Conservation (phyloP, 306 rosid species). For the Cucumis melo region DNA sequence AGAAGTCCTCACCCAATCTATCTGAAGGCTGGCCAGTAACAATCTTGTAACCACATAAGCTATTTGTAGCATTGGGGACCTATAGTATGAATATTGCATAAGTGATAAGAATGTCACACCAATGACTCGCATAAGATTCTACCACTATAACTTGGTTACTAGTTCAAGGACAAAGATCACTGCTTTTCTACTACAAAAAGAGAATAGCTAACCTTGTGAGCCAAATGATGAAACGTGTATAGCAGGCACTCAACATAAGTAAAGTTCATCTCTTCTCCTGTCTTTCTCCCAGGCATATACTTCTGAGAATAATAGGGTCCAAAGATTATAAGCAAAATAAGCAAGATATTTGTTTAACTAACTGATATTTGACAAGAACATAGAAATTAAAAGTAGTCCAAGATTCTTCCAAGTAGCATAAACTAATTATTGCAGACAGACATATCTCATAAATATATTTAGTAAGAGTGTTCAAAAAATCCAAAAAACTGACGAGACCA, state of each 20-base stretch:
- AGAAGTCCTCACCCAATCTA: constrained; percentile 96
- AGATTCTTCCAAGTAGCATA: not conserved
- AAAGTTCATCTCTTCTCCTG: constrained; percentile 88
- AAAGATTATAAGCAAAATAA: not conserved
- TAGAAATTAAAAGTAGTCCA: not conserved
- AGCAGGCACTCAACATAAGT: constrained; percentile 90
- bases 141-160: not conserved
- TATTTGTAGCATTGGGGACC: constrained; percentile 99
- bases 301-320: constrained; percentile 36
- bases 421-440: not conserved
- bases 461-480: no score
- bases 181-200: not conserved
- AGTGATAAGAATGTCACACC: not conserved
- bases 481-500: no score
- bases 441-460: not conserved
- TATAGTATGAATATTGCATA: constrained; percentile 17
- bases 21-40: constrained; percentile 98
- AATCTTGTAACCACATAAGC: constrained; percentile 92
- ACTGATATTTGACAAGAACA: not conserved
- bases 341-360: not conserved
- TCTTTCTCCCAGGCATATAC: constrained; percentile 78
- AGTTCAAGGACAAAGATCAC: not conserved
- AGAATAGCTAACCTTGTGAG: constrained; percentile 61
- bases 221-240: constrained; percentile 89
- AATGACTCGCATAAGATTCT: not conserved